A percentile compares a stretch with the other conserved stretches of the same genome.
These are phyloP conservation scores for Leishmania tarentolae DNA, from an alignment of 208 protist genomes.

Conservation along the genomic window DNA sequence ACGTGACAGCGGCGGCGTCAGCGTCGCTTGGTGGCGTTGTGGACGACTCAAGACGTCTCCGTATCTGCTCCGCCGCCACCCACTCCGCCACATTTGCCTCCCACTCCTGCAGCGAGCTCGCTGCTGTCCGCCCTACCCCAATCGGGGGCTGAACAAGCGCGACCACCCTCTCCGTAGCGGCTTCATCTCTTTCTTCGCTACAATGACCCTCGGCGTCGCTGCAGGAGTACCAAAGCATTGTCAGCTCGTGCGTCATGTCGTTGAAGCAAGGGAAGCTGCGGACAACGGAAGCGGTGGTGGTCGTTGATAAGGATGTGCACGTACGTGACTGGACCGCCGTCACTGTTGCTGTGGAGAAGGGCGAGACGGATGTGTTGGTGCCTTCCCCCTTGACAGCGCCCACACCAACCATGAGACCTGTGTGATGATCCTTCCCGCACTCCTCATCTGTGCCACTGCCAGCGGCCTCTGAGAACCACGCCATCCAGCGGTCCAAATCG, in stretches of 20 bases:
- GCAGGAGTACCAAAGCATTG: constrained; percentile 7
- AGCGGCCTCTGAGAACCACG: background rate
- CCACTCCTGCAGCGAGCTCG: constrained; percentile 6
- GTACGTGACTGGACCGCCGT: background rate
- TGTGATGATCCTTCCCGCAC: background rate
- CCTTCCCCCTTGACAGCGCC: background rate
- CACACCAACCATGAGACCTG: background rate
- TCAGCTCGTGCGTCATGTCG: constrained; percentile 11
- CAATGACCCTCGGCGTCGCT: background rate
- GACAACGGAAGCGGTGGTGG: background rate
- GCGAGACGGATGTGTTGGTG: background rate
- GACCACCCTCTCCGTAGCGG: background rate
- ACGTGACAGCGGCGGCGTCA: constrained; percentile 7
- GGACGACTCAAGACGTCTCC: background rate
- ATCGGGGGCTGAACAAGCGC: background rate
- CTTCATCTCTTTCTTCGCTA: background rate
- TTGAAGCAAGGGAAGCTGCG: constrained; percentile 3
- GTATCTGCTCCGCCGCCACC: constrained; percentile 7
- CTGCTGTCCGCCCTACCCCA: background rate
- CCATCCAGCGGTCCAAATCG: background rate
- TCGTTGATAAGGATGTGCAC: background rate
- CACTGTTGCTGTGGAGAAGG: background rate
- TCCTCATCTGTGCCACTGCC: background rate
- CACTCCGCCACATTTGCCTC: constrained; percentile 24
- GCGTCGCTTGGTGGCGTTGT: constrained; percentile 1